Evolutionary conservation across 2,329 filamentous ascomycete species (phyloP), one percentile per base, ranked within the genome.

Genomic region (Emergomyces pasteurianus): DNA sequence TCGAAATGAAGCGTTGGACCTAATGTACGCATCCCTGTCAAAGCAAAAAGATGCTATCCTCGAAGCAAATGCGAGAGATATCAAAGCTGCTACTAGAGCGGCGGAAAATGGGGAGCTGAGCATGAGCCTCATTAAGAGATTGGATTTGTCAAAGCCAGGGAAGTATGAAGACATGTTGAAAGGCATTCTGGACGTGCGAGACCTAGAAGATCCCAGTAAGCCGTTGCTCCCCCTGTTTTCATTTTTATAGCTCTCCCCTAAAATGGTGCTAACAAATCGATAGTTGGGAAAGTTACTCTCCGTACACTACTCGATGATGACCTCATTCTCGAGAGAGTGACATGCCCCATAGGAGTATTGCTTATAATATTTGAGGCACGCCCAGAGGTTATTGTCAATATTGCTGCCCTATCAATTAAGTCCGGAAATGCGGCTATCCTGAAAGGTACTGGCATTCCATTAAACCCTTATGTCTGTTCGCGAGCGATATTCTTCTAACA

Each of bases 131-230:
- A 83, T 96, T 38, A 94, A 95, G 69, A 83, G 94, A 60, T 81
- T 99, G 63, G 92, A 99, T 74, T 79, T 99, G 56, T 86, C 85
- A 56, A 88, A 89, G 73, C 84, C 85, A 71, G 92, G 92, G 62
- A 97, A 97, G 78, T 99, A 88, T 80, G 92, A 96, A 70, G 94
- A 97, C 71, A 97, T 99, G 94, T 81, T 99, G 65, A 88, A 92
- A 77, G 94, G 94, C 31, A 95, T 99, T 63, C 76, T 95, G 63
- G 90, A 96, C 75, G 94, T 99, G 63, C 83, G 88, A 66, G 82
- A 84, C 58, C 81, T 99, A 34, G 83, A 88, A 56, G 94, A 99
- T 77, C 94, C 94, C 66, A 83, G 90, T 94, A 80, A 69, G 83
- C 79, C 23, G 28, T 31, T 31, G 16, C 3, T 53, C 28, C 23